These are phyloP conservation scores for Cladophialophora yegresii DNA, from an alignment of 2,329 filamentous ascomycete genomes.

Conservation along the genomic window DNA sequence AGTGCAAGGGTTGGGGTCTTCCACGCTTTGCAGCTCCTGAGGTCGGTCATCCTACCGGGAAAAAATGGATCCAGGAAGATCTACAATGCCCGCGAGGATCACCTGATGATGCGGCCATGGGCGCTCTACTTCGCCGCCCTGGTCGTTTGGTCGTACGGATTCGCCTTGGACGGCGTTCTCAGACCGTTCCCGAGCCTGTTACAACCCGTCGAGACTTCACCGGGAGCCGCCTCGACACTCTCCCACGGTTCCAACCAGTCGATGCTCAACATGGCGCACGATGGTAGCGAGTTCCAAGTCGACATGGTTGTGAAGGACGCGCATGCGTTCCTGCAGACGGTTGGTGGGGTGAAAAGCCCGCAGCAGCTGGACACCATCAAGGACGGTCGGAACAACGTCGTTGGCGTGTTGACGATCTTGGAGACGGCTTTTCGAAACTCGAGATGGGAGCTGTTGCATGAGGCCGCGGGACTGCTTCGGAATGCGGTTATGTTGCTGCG, in stretches of 20 bases:
- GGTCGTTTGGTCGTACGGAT: slow-evolving; percentile 93
- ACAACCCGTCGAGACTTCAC: slow-evolving; percentile 23
- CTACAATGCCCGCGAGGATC: slow-evolving; percentile 84
- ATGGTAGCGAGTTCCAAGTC: slow-evolving; percentile 25
- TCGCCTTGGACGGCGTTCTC: slow-evolving; percentile 78
- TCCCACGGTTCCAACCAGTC: slow-evolving; percentile 27
- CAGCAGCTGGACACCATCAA: slow-evolving; percentile 72
- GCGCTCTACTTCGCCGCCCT: slow-evolving; percentile 89
- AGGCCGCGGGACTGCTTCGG: slow-evolving; percentile 75
- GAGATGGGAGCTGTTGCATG: slow-evolving; percentile 87
- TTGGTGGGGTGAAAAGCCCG: slow-evolving; percentile 72
- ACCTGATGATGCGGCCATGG: slow-evolving; percentile 91
- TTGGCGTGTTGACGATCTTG: slow-evolving; percentile 77
- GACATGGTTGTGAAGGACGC: slow-evolving; percentile 74
- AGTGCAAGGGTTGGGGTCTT: slow-evolving; percentile 86
- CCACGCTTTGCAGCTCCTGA: slow-evolving; percentile 85
- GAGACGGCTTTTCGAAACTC: slow-evolving; percentile 78
- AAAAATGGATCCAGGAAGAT: slow-evolving; percentile 44
- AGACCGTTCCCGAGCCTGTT: slow-evolving; percentile 44
- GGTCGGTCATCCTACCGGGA: slow-evolving; percentile 58
- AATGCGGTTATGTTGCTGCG: slow-evolving; percentile 65
- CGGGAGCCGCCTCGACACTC: slow-evolving; percentile 17
- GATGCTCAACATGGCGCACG: slow-evolving; percentile 28
- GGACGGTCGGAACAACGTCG: slow-evolving; percentile 74
- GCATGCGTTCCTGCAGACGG: slow-evolving; percentile 71